phyloP scores from a whole-genome alignment of 2,329 filamentous ascomycete species.

The Colletotrichum musae region DNA sequence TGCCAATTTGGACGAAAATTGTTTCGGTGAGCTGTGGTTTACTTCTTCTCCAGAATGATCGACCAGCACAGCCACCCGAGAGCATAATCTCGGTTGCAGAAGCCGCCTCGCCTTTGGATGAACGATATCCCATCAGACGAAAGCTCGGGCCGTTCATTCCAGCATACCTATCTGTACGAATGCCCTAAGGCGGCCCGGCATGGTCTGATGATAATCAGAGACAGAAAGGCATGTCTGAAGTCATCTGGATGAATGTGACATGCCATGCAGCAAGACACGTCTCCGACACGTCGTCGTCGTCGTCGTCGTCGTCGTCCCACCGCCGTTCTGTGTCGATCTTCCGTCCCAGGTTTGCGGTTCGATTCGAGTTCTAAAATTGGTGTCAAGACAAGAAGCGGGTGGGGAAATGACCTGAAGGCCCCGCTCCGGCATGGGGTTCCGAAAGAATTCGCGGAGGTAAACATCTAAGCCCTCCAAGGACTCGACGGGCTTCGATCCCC shows the following conservation, averaged over 20 bases:
- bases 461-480: not conserved
- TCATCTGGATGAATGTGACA: not conserved
- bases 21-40: not conserved
- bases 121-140: constrained; percentile 20
- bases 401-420: constrained; percentile 8
- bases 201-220: constrained; percentile 8
- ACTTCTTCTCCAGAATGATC: constrained; percentile 32
- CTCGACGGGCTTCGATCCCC: constrained; percentile 18
- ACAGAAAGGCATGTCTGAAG: not conserved
- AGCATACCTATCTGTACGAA: not conserved
- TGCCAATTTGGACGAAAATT: constrained; percentile 9
- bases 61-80: constrained; percentile 26
- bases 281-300: constrained; percentile 11
- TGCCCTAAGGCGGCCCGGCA: constrained; percentile 11
- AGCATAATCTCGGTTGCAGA: constrained; percentile 26
- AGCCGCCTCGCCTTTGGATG: constrained; percentile 21
- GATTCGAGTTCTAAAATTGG: constrained; percentile 38
- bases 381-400: constrained; percentile 6
- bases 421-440: constrained; percentile 27
- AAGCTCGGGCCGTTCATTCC: not conserved
- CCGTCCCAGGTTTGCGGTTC: constrained; percentile 26
- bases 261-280: not conserved
- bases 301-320: not conserved
- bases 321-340: not conserved
- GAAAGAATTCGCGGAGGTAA: constrained; percentile 5